Evolutionary conservation across 805 yeast genomes (phyloP), one percentile per base, ranked within the genome.

Genomic region (Brettanomyces nanus): DNA sequence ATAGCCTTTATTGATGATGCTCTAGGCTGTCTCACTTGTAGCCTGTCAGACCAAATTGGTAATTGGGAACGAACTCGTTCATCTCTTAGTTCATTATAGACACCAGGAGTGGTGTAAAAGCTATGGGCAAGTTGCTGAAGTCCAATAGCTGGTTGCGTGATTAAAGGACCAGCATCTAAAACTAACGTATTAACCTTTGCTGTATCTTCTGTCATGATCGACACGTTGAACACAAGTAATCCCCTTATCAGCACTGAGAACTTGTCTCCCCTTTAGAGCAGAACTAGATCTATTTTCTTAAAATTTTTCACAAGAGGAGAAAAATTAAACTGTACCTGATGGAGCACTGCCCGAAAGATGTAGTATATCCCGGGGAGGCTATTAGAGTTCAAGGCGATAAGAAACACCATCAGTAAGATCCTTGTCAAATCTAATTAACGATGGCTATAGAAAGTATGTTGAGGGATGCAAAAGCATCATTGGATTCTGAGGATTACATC

Each of bases 81-180:
- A 64, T 92, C 97, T 52, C 74, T 79, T 54, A 92, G 77, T 63
- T 92, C 99, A 22, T 72, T 68, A 50, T 71, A 76, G 14, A 92
- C 97, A 1, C 96, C 89, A 11, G 97, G 97, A 2, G 97, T 85
- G 11, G 97, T 89, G 57, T 68, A 82, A 52, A 85, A 85, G n/a
- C 62, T 58, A 14, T 70, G 59, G 1, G 95, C 97, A 53, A 71
- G 74, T 45, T 73, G 75, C 50, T 79, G 77, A 32, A 92, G 66
- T 17, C 79, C 73, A 3, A 87, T 70, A 10, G 84, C 85, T 4
- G 92, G 70, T 51, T 85, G 94, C 2, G 95, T 82, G 48, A 92
- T 83, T 47, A 92, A 65, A 5, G 98, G 98, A 36, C 95, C 92
- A 3, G 98, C 97, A 71, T 92, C 98, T 47, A 92, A 69, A 25